Conservation (phyloP, 148 eudicot species). For the Mesembryanthemum crystallinum region DNA sequence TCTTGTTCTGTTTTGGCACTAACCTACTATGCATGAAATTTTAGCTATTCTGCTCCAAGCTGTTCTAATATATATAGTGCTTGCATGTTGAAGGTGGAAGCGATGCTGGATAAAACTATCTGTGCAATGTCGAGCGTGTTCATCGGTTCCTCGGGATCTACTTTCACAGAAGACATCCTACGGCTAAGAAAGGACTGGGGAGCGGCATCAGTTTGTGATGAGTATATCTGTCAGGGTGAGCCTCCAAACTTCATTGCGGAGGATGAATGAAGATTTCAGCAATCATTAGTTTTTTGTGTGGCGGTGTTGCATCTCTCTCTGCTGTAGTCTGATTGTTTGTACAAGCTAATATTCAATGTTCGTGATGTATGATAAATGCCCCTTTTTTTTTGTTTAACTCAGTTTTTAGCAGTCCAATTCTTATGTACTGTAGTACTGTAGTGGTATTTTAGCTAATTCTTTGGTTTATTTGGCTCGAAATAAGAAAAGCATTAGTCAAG, state of each 20-base stretch:
- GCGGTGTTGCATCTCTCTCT: background rate
- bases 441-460: too few relatives aligned
- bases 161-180: constrained; percentile 94
- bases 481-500: too few relatives aligned
- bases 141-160: constrained; percentile 90
- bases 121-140: constrained; percentile 84
- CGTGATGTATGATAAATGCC: constrained; percentile 17
- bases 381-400: too few relatives aligned
- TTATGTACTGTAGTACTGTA: too few relatives aligned
- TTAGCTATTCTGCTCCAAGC: background rate
- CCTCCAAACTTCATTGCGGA: constrained; percentile 85
- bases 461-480: too few relatives aligned
- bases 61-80: constrained; percentile 6
- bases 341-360: constrained; percentile 12
- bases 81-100: constrained; percentile 74
- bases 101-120: constrained; percentile 96
- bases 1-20: background rate
- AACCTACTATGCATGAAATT: background rate
- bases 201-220: constrained; percentile 76
- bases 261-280: constrained; percentile 53
- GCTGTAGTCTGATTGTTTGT: constrained; percentile 12
- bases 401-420: too few relatives aligned
- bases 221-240: constrained; percentile 85
- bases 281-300: background rate
- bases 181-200: constrained; percentile 94